Conservation (phyloP, 495 filamentous ascomycete genomes). For the Rhypophila decipiens region DNA sequence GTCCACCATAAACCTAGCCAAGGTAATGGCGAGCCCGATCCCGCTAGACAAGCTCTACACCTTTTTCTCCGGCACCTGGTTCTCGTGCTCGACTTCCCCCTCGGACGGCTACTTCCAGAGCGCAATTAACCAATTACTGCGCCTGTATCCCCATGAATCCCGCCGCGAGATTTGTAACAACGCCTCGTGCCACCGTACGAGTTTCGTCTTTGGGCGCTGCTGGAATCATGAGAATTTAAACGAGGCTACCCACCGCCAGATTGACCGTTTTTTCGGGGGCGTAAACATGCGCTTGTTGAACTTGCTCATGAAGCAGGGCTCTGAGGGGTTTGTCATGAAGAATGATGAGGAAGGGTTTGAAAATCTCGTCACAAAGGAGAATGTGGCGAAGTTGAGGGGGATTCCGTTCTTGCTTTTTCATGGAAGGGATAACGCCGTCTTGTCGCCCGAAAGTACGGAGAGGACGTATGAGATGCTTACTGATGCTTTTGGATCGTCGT, state of each 20-base stretch:
- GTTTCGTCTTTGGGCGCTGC: constrained; percentile 57
- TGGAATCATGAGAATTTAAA: constrained; percentile 62
- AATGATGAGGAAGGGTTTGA: constrained; percentile 42
- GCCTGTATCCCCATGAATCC: constrained; percentile 54
- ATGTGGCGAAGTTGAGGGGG: constrained; percentile 45
- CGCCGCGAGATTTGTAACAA: constrained; percentile 56
- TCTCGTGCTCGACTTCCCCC: constrained; percentile 39
- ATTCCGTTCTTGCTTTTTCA: constrained; percentile 54
- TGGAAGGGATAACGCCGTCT: constrained; percentile 55
- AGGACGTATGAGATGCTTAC: constrained; percentile 51
- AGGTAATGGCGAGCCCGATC: constrained; percentile 43
- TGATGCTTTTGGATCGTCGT: constrained; percentile 40
- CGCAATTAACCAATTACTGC: constrained; percentile 48
- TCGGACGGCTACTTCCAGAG: constrained; percentile 47
- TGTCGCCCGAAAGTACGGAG: constrained; percentile 52
- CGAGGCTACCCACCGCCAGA: constrained; percentile 55
- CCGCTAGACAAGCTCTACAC: constrained; percentile 42
- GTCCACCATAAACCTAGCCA: constrained; percentile 50
- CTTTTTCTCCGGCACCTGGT: constrained; percentile 45
- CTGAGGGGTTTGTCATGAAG: constrained; percentile 43
- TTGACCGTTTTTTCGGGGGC: constrained; percentile 56
- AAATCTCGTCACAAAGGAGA: constrained; percentile 41
- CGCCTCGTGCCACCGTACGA: constrained; percentile 53
- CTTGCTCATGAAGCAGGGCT: constrained; percentile 53
- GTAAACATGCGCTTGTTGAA: constrained; percentile 54